Evolutionary conservation across 495 filamentous ascomycete species (phyloP).

Genomic region (Amorphotheca resinae): DNA sequence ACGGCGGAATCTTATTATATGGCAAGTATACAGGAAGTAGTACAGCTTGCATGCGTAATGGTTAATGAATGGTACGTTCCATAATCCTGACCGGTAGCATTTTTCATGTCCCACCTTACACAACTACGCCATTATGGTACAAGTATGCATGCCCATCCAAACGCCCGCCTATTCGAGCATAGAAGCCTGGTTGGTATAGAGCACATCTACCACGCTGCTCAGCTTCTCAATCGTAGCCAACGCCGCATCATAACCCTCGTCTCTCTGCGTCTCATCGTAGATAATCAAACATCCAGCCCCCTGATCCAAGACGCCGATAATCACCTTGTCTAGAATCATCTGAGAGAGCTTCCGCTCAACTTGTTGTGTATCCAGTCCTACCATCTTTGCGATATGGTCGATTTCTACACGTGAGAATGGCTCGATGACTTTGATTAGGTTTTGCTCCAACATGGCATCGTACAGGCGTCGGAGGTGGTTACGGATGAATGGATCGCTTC

Average conservation of each 20-base stretch:
- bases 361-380: conserved; percentile 89
- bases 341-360: conserved; percentile 95
- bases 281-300: conserved; percentile 95
- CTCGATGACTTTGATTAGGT: conserved; percentile 97
- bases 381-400: conserved; percentile 90
- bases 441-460: conserved; percentile 98
- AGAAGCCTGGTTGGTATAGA: conserved; percentile 96
- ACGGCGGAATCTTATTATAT: no score
- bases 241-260: conserved; percentile 88
- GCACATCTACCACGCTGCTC: conserved; percentile 90
- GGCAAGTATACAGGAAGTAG: no score
- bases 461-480: conserved; percentile 89
- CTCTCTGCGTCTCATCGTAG: conserved; percentile 85
- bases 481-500: conserved; percentile 85
- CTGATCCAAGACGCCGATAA: conserved; percentile 93
- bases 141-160: neutral
- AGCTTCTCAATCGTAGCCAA: conserved; percentile 93
- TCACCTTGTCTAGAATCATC: conserved; percentile 99
- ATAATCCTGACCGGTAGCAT: neutral
- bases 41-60: no score
- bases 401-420: conserved; percentile 96
- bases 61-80: no score
- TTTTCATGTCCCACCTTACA: conserved; percentile 8
- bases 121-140: conserved; percentile 15
- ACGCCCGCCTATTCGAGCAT: conserved; percentile 60